These are phyloP conservation scores for Nicotiana obtusifolia DNA, from an alignment of 257 asterid species.

Conservation along the genomic window DNA sequence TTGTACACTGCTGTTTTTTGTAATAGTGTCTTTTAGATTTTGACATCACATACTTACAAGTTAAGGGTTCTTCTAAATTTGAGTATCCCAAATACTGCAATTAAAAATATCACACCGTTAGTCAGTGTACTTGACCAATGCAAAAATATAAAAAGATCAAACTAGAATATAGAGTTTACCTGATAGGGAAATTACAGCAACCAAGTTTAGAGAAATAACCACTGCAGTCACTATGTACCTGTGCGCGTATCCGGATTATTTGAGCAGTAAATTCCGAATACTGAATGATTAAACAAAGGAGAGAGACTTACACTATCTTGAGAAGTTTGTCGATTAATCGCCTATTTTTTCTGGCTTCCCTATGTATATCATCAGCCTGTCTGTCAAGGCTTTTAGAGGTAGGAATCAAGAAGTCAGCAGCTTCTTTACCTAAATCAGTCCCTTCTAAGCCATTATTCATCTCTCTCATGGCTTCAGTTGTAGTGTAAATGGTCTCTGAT, in stretches of 20 bases:
- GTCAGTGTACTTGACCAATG: neutral
- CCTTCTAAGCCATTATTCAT: slow-evolving; percentile 37
- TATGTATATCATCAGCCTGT: slow-evolving; percentile 57
- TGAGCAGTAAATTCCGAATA: too few species aligned
- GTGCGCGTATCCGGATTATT: neutral
- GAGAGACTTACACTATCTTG: slow-evolving; percentile 34
- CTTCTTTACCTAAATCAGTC: slow-evolving; percentile 24
- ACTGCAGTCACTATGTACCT: slow-evolving; percentile 40
- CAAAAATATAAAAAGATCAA: neutral
- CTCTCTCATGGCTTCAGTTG: slow-evolving; percentile 64
- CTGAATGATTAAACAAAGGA: too few species aligned
- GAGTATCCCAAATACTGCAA: slow-evolving; percentile 40
- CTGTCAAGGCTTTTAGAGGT: slow-evolving; percentile 50
- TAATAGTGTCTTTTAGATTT: too few species aligned
- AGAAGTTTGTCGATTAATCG: slow-evolving; percentile 46
- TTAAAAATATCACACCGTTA: neutral
- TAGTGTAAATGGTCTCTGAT: slow-evolving; percentile 50
- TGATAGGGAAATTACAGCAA: slow-evolving; percentile 43
- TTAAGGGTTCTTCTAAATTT: slow-evolving; percentile 23
- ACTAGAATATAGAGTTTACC: slow-evolving; percentile 30
- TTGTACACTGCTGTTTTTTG: too few species aligned
- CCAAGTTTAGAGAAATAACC: slow-evolving; percentile 44
- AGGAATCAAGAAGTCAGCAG: slow-evolving; percentile 40
- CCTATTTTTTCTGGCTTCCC: slow-evolving; percentile 59
- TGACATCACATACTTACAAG: slow-evolving; percentile 25